Base-by-base conservation (phyloP, 1,284 basidiomycete species). In the Volvariella volvacea region DNA sequence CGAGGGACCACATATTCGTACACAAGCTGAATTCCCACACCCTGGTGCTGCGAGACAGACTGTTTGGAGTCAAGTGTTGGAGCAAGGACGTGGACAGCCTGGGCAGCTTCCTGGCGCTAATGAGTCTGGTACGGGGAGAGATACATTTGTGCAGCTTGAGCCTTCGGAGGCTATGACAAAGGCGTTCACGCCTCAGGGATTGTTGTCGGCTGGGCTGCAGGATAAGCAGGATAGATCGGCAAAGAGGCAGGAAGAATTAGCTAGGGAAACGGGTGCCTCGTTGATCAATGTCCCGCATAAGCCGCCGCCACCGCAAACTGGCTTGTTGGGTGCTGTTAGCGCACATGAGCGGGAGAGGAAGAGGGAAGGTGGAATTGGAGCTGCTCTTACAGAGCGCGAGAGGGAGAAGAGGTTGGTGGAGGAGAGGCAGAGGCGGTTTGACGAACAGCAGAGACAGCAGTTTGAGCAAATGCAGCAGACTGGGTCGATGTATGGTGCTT, bases 151-250 rank as follows among this genome's bases (percentile, higher is more conserved):
- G 39, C 85, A 90, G 56, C 69, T 94, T 31, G 91, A 93, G 47
- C 74, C 80, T 0, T 73, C 80, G 9, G 78, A 83, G 36, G 80
- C 80, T 17, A 83, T 93, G 72, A 93, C 90, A 4, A 93, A 93
- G 60, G 90, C 92, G 2, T 96, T 96, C 61, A 87, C 89, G 0
- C 92, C 94, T 2, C 92, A 96, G 52, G 95, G 95, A 7, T 70
- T 99, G 10, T 78, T 99, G 32, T 93, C 92, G 49, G 92, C 92
- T 37, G 95, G 94, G 25, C 75, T 97, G 53, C 90, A 95, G 59
- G 94, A 98, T 62, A 94, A 92, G 63, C 83, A 93, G 57, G 93
- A 96, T 59, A 81, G 93, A 37, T 95, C 92, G 19, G 95, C 96
- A 7, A 95, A 94, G 64, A 78, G 86, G 43, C 92, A 96, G 57